These are phyloP conservation scores for Pleurotus djamor DNA, from an alignment of 768 basidiomycete species.

Conservation along the genomic window DNA sequence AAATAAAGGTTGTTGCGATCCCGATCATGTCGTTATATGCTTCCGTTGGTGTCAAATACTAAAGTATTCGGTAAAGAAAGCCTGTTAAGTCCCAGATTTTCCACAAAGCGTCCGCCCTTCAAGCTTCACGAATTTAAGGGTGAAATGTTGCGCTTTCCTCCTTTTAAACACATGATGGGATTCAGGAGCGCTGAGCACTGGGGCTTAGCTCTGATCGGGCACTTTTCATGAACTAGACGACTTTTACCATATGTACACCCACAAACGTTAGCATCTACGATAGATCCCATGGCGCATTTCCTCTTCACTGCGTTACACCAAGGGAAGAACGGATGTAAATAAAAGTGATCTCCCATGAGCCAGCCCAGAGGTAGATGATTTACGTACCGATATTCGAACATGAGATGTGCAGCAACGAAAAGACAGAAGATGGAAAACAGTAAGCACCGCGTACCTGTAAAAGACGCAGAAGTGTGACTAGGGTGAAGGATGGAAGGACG, in stretches of 20 bases:
- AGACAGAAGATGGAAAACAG: slow-evolving; percentile 55
- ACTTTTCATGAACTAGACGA: not conserved
- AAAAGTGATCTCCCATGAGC: not conserved
- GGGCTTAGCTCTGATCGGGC: too few relatives aligned
- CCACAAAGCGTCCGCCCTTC: too few relatives aligned
- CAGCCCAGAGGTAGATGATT: not conserved
- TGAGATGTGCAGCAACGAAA: slow-evolving; percentile 84
- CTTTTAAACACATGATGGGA: not conserved
- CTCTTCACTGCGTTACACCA: slow-evolving; percentile 52
- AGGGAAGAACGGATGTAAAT: not conserved
- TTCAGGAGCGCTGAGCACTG: not conserved
- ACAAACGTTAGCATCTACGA: slow-evolving; percentile 36
- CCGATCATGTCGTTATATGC: not conserved
- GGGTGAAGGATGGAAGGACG: slow-evolving; percentile 1
- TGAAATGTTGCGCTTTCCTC: too few relatives aligned
- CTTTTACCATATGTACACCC: not conserved
- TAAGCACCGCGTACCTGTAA: slow-evolving; percentile 66
- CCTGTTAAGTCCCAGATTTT: too few relatives aligned
- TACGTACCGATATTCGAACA: slow-evolving; percentile 93
- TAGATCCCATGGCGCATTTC: slow-evolving; percentile 65
- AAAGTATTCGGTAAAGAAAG: not conserved
- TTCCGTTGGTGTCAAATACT: not conserved
- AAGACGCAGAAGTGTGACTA: not conserved
- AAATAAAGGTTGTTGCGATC: too few relatives aligned
- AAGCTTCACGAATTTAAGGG: too few relatives aligned